Evolutionary conservation across 2,329 filamentous ascomycete species (phyloP), one percentile per base, ranked within the genome.

Genomic region (Sporothrix variecibatus): DNA sequence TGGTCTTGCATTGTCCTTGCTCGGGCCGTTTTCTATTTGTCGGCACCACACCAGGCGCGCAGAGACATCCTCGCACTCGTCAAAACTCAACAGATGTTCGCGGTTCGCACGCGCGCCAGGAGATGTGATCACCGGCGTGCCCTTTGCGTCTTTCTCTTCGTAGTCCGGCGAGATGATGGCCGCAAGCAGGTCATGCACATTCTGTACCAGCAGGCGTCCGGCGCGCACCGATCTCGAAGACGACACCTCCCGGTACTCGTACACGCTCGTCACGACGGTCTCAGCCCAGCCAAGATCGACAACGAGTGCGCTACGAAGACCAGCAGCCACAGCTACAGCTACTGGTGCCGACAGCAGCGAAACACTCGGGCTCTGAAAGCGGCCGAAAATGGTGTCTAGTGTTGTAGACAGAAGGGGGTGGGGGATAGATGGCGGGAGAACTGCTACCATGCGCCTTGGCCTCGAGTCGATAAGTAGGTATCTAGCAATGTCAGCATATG

Each of bases 251-350:
- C 93, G 91, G 81, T 94, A 97, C 82, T 99, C 96, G 80, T 95
- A 98, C 7, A 98, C 87, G 6, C 91, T 93, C 0, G 94, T 97
- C 28, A 97, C 89, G 0, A 92, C 88, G 0, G 95, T 97, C 82
- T 98, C 96, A 58, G 91, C 88, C 96, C 96, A 99, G 60, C 95
- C 96, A 75, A 99, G 87, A 79, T 99, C 94, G 51, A 99, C 86
- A 0, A 98, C 90, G 58, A 99, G 82, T 0, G 92, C 94, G n/a
- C 93, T 94, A 17, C 96, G 90, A 56, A 97, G 85, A 0, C 96
- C 96, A 6, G 95, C 94, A 8, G 92, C 92, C 2, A 95, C 88
- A 7, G 92, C 86, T 1, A 90, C 86, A 82, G 96, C 91, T 26
- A 94, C 88, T 0, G 95, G 90, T 0, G 90, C 88, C 0, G 94